These are phyloP conservation scores for Bjerkandera adusta DNA, from an alignment of 1,284 basidiomycete genomes.

Conservation along the genomic window DNA sequence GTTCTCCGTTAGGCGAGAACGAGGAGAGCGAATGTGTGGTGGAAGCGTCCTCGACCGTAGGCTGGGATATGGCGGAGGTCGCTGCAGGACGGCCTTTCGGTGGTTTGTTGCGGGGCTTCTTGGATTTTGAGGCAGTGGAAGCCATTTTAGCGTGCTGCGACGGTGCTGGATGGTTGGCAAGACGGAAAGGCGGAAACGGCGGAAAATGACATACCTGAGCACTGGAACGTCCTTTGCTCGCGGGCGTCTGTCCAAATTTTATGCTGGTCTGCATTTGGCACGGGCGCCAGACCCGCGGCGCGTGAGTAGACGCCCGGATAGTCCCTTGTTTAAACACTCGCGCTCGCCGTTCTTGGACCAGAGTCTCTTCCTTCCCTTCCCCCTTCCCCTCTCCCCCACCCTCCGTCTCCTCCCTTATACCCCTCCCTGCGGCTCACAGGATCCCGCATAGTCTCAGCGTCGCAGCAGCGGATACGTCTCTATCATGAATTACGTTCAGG, in stretches of 20 bases:
- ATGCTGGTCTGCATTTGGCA: slow-evolving; percentile 5
- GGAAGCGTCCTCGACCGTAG: slow-evolving; percentile 48
- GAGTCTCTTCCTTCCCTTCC: not conserved
- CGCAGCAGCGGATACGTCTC: too few species aligned
- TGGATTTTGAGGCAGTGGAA: slow-evolving; percentile 39
- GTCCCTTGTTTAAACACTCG: not conserved
- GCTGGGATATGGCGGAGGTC: slow-evolving; percentile 60
- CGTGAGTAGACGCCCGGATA: not conserved
- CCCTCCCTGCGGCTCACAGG: too few species aligned
- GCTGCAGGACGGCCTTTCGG: slow-evolving; percentile 50
- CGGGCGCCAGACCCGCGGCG: not conserved
- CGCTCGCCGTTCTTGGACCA: slow-evolving; percentile 5
- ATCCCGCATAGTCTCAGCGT: too few species aligned
- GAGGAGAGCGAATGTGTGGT: slow-evolving; percentile 47
- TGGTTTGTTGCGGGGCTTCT: slow-evolving; percentile 52
- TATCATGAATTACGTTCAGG: slow-evolving; percentile 70
- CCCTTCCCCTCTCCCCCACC: not conserved
- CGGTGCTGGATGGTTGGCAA: not conserved
- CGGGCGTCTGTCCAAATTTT: slow-evolving; percentile 15
- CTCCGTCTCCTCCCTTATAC: not conserved
- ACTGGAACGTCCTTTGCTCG: slow-evolving; percentile 1
- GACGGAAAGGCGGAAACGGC: not conserved
- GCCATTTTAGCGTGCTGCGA: slow-evolving; percentile 30
- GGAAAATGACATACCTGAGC: slow-evolving; percentile 7
- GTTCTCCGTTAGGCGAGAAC: slow-evolving; percentile 58